phyloP scores from a whole-genome alignment of 352 stramenopile species.

The Phytophthora melonis region DNA sequence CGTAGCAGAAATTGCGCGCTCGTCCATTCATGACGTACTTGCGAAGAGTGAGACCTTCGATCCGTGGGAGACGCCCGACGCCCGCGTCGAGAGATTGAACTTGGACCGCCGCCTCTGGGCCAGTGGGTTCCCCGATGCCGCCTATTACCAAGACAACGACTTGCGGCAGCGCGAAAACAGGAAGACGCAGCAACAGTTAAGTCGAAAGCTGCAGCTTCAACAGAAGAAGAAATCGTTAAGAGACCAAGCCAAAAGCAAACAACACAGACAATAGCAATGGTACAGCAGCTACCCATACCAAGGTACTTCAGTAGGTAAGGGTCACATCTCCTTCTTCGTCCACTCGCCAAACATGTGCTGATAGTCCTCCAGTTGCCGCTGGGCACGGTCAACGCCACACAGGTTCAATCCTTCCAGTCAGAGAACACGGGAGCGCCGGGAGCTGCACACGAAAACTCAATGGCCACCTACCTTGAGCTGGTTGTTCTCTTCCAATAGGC shows the following conservation, averaged over 20 bases:
- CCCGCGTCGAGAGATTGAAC: conserved; percentile 50
- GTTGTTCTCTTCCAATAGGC: conserved; percentile 77
- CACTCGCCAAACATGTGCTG: conserved; percentile 86
- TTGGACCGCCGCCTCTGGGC: conserved; percentile 51
- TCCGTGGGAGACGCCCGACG: conserved; percentile 55
- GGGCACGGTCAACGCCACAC: neutral
- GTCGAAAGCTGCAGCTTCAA: conserved; percentile 31
- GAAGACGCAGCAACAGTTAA: conserved; percentile 42
- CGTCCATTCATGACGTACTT: conserved; percentile 40
- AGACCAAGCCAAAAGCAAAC: conserved; percentile 9
- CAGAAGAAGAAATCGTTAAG: conserved; percentile 25
- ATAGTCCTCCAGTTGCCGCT: conserved; percentile 82
- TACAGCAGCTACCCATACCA: conserved; percentile 8
- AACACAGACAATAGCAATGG: neutral
- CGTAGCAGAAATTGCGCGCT: conserved; percentile 23
- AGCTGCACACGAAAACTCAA: neutral
- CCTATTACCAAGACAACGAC: conserved; percentile 54
- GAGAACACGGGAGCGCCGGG: neutral
- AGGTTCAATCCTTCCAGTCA: neutral
- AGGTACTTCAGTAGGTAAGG: conserved; percentile 1
- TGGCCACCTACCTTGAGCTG: conserved; percentile 64
- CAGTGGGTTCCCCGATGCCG: conserved; percentile 57
- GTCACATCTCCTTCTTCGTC: conserved; percentile 85
- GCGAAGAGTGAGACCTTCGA: conserved; percentile 40
- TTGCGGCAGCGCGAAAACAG: conserved; percentile 34